Conservation (phyloP, 1,139 yeast genomes). For the Oligophagozyma castellii region DNA sequence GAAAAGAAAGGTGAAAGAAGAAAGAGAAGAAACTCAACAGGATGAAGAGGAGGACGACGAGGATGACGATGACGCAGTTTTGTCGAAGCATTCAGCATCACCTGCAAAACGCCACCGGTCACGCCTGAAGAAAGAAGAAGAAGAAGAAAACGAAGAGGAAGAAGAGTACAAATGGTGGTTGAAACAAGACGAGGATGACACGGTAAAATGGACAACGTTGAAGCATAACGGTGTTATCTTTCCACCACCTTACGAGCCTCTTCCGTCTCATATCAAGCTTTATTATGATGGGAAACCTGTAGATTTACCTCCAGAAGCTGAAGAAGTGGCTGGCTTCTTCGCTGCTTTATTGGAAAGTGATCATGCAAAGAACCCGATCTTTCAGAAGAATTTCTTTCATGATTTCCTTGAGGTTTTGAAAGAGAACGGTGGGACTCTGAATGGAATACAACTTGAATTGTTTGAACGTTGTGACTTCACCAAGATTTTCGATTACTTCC, state of each 20-base stretch:
- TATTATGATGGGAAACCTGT: slow-evolving; percentile 68
- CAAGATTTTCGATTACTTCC: slow-evolving; percentile 61
- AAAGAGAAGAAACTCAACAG: slow-evolving; percentile 3
- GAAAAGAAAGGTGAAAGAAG: slow-evolving; percentile 1
- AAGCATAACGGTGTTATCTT: slow-evolving; percentile 86
- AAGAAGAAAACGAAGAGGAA: slow-evolving; percentile 21
- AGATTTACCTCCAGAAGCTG: slow-evolving; percentile 63
- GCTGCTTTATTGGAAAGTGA: slow-evolving; percentile 84
- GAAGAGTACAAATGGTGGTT: slow-evolving; percentile 71
- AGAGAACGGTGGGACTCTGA: slow-evolving; percentile 49
- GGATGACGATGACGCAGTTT: slow-evolving; percentile 3
- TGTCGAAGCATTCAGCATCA: background rate
- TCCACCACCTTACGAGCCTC: slow-evolving; percentile 82
- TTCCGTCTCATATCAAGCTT: slow-evolving; percentile 68
- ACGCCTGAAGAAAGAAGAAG: slow-evolving; percentile 5
- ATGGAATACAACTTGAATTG: slow-evolving; percentile 35
- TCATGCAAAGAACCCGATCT: slow-evolving; percentile 76
- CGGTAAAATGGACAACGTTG: slow-evolving; percentile 72
- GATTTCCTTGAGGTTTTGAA: slow-evolving; percentile 62
- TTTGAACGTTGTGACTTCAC: slow-evolving; percentile 70
- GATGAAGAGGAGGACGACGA: slow-evolving; percentile 7
- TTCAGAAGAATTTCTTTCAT: slow-evolving; percentile 72
- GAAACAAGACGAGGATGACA: slow-evolving; percentile 52
- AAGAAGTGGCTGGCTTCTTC: slow-evolving; percentile 92
- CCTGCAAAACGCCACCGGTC: background rate